phyloP scores from a whole-genome alignment of 2,329 filamentous ascomycete species.

The Fusarium paranaense region DNA sequence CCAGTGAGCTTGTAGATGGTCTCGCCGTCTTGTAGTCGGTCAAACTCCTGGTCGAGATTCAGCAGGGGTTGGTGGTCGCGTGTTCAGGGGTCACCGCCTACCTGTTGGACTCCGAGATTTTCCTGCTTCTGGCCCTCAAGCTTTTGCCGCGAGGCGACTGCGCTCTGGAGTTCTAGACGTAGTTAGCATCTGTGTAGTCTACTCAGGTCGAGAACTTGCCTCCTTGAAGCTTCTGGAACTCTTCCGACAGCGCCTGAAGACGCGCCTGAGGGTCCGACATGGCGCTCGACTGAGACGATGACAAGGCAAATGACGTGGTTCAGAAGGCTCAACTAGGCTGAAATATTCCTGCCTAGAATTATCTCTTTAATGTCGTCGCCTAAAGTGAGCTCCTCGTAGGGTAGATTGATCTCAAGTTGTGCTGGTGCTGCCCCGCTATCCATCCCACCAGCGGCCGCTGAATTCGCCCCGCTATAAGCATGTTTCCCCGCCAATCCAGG shows the following conservation, averaged over 20 bases:
- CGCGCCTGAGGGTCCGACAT: conserved; percentile 82
- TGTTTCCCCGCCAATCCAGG: conserved; percentile 56
- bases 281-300: background rate
- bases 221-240: conserved; percentile 88
- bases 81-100: conserved; percentile 48
- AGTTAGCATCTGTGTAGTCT: conserved; percentile 13
- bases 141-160: conserved; percentile 85
- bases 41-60: conserved; percentile 75
- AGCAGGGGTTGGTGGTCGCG: conserved; percentile 11
- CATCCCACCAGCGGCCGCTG: conserved; percentile 7
- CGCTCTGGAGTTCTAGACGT: conserved; percentile 77
- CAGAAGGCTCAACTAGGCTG: background rate
- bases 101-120: conserved; percentile 88
- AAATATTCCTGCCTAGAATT: background rate
- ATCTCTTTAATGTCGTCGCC: conserved; percentile 24
- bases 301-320: background rate
- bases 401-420: conserved; percentile 27
- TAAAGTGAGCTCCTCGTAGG: conserved; percentile 19
- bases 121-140: conserved; percentile 95
- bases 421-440: conserved; percentile 42
- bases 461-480: conserved; percentile 50
- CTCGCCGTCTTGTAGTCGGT: conserved; percentile 80
- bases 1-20: conserved; percentile 97
- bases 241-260: conserved; percentile 85
- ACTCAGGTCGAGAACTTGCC: conserved; percentile 61